Percentiles rank a stretch among this genome's conserved stretches.
These are phyloP conservation scores for Sphaceloma murrayae DNA, from an alignment of 2,329 filamentous ascomycete species.

Conservation along the genomic window DNA sequence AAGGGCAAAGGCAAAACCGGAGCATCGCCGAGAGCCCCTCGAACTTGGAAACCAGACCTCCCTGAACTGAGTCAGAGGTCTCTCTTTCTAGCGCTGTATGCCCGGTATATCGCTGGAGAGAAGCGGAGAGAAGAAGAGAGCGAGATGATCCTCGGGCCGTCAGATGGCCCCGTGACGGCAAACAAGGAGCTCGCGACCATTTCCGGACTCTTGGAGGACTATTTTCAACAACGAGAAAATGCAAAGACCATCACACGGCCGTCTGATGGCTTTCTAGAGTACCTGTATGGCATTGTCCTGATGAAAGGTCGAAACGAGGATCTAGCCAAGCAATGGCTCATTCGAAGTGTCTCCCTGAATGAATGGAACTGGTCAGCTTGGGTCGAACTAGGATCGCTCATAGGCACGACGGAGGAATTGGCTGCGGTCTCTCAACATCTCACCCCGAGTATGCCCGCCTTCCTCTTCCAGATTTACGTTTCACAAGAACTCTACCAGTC, in stretches of 20 bases:
- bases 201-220: conserved; percentile 65
- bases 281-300: conserved; percentile 81
- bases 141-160: conserved; percentile 92
- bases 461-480: conserved; percentile 86
- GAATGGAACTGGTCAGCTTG: conserved; percentile 97
- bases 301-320: conserved; percentile 84
- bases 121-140: conserved; percentile 94
- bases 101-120: conserved; percentile 86
- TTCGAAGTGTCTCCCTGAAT: conserved; percentile 77
- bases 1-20: conserved; percentile 55
- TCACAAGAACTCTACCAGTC: conserved; percentile 88
- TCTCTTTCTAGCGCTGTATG: conserved; percentile 83
- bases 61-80: conserved; percentile 73
- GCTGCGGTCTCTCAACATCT: conserved; percentile 47
- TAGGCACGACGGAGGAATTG: conserved; percentile 72
- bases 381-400: conserved; percentile 78
- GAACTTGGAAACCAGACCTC: conserved; percentile 29
- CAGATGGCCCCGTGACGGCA: conserved; percentile 71
- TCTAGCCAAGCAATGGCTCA: conserved; percentile 74
- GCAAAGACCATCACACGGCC: conserved; percentile 24
- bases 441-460: conserved; percentile 83
- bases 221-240: conserved; percentile 58
- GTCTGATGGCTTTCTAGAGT: conserved; percentile 84
- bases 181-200: conserved; percentile 79
- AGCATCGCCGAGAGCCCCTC: conserved; percentile 6